These are phyloP conservation scores for Wickerhamiella brachini DNA, from an alignment of 805 yeast species.

Conservation along the genomic window DNA sequence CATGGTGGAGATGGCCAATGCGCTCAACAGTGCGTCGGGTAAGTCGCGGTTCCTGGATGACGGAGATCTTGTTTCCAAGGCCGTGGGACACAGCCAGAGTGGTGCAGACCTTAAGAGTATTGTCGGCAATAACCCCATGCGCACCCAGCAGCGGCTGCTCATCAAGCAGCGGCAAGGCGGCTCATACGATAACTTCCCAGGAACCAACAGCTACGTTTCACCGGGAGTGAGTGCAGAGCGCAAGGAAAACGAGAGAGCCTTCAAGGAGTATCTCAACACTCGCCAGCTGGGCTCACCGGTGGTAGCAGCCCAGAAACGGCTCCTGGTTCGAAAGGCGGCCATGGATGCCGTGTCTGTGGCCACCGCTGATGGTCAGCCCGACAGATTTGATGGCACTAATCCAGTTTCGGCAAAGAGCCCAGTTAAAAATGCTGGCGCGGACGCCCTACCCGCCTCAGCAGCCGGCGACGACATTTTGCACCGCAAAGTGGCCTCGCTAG, in stretches of 20 bases:
- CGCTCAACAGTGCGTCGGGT: conserved; percentile 12
- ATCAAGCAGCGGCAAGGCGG: conserved; percentile 4
- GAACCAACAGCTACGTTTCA: neutral
- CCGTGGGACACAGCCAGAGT: conserved; percentile 8
- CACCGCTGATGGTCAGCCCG: neutral
- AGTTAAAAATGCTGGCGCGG: neutral
- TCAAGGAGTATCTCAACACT: conserved; percentile 5
- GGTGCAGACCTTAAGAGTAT: conserved; percentile 6
- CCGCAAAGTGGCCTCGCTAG: conserved; percentile 9
- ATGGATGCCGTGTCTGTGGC: neutral
- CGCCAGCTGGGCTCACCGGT: conserved; percentile 1
- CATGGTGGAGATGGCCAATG: conserved; percentile 17
- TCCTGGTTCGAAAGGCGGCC: neutral
- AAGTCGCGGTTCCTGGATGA: conserved; percentile 15
- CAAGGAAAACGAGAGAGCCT: conserved; percentile 3
- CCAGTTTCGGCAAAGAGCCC: neutral
- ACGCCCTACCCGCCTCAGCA: too few relatives aligned
- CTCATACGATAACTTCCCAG: neutral
- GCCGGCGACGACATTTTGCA: neutral
- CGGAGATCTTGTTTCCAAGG: conserved; percentile 15
- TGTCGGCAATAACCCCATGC: conserved; percentile 5
- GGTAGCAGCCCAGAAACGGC: neutral
- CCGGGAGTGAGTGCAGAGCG: neutral
- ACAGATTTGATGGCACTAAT: neutral
- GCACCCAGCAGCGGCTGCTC: conserved; percentile 6